These are phyloP conservation scores for Vaccinium macrocarpon DNA, from an alignment of 148 eudicot genomes.

Conservation along the genomic window DNA sequence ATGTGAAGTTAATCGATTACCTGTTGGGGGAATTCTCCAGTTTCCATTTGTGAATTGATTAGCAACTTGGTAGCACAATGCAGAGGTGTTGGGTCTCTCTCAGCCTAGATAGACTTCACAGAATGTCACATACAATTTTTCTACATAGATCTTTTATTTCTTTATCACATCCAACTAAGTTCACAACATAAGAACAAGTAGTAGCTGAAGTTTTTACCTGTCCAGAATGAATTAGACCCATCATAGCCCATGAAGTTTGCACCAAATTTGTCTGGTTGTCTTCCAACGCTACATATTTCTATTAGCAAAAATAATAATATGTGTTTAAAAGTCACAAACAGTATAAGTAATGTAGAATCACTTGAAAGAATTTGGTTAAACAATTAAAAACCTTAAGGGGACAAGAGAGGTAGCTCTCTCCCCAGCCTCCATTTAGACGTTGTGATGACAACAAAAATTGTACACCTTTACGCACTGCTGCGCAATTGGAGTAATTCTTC, in stretches of 20 bases:
- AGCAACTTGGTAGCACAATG: conserved; percentile 40
- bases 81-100: conserved; percentile 40
- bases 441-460: conserved; percentile 34
- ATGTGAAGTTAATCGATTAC: conserved; percentile 11
- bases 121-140: not conserved
- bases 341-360: not conserved
- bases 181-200: not conserved
- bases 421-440: conserved; percentile 48
- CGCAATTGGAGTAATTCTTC: conserved; percentile 36
- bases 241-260: conserved; percentile 40
- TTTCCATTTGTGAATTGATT: conserved; percentile 41
- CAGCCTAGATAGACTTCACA: conserved; percentile 15
- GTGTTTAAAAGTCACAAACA: not conserved
- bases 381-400: conserved; percentile 31
- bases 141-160: not conserved
- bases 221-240: conserved; percentile 39
- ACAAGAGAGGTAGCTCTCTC: conserved; percentile 50
- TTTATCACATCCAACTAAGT: not conserved
- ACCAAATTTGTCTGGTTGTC: conserved; percentile 38
- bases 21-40: conserved; percentile 50
- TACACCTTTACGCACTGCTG: conserved; percentile 33
- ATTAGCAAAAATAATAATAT: not conserved
- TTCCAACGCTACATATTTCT: conserved; percentile 41
- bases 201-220: conserved; percentile 17
- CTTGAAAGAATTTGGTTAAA: too few species aligned